phyloP scores from a whole-genome alignment of 345 rosid genomes.

The Rhizophora mangle region DNA sequence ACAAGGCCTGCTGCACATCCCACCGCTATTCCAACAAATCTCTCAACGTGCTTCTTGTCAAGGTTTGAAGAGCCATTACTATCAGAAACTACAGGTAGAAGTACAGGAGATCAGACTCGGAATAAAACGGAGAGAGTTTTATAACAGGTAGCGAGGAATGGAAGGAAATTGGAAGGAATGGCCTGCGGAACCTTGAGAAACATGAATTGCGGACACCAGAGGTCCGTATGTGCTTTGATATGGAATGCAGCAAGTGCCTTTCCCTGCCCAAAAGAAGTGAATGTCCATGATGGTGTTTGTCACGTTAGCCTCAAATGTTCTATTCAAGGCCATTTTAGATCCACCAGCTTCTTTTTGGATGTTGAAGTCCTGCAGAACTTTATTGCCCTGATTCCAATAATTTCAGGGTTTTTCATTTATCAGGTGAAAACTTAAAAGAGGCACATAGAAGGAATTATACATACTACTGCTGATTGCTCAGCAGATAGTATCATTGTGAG shows the following conservation, averaged over 20 bases:
- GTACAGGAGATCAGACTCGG: not conserved
- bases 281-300: constrained; percentile 49
- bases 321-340: constrained; percentile 43
- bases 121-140: not conserved
- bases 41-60: constrained; percentile 25
- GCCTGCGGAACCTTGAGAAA: constrained; percentile 35
- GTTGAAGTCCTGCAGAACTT: constrained; percentile 45
- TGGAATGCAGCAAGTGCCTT: constrained; percentile 66
- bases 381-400: constrained; percentile 37
- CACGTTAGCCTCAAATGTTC: constrained; percentile 40
- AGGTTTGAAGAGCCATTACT: constrained; percentile 13
- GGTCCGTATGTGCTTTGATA: constrained; percentile 53
- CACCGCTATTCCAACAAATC: constrained; percentile 36
- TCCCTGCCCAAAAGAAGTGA: constrained; percentile 62
- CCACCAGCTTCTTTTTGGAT: constrained; percentile 49
- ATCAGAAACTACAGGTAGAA: constrained; percentile 15
- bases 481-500: not conserved
- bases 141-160: not conserved
- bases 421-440: too few species aligned
- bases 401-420: not conserved
- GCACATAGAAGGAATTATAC: too few species aligned
- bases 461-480: too few species aligned
- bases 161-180: not conserved
- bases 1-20: constrained; percentile 32
- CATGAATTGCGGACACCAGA: constrained; percentile 51